A percentile compares a stretch with the other conserved stretches of the same genome.
Evolutionary conservation across 2,329 filamentous ascomycete species (phyloP).

Genomic region (Alternaria tenuissima): DNA sequence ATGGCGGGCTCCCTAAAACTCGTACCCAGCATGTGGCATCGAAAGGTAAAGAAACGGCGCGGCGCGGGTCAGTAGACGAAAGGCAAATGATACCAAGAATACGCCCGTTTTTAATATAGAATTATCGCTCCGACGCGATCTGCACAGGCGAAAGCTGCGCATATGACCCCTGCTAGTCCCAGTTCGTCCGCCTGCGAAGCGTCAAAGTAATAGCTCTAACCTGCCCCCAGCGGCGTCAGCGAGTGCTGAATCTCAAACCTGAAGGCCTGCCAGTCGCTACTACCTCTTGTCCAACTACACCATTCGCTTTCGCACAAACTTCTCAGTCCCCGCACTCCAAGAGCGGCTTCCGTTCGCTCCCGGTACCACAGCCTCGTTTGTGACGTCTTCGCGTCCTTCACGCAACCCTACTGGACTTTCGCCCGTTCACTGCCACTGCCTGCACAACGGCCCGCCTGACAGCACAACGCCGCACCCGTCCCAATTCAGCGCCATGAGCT

Average conservation of each 20-base stretch:
- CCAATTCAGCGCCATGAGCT: constrained; percentile 31
- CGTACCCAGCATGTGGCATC: background rate
- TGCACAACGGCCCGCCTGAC: constrained; percentile 28
- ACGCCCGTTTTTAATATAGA: constrained; percentile 32
- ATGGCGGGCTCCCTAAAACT: constrained; percentile 2
- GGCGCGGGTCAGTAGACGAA: constrained; percentile 14
- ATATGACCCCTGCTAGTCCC: constrained; percentile 36
- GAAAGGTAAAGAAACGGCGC: constrained; percentile 13
- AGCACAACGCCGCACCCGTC: constrained; percentile 24
- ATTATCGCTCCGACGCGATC: constrained; percentile 31
- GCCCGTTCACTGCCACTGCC: constrained; percentile 14
- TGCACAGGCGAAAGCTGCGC: constrained; percentile 25
- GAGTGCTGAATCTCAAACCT: constrained; percentile 22
- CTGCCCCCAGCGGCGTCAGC: constrained; percentile 24
- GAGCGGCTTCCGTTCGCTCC: constrained; percentile 20
- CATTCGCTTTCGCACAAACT: constrained; percentile 14
- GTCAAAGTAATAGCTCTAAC: constrained; percentile 23
- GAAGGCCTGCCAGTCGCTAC: constrained; percentile 30
- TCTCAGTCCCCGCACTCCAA: constrained; percentile 4
- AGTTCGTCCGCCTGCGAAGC: constrained; percentile 27
- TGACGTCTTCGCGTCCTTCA: constrained; percentile 31
- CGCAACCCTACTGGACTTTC: background rate
- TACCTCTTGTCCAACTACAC: constrained; percentile 9
- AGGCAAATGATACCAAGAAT: constrained; percentile 14
- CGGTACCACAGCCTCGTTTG: constrained; percentile 23